These are phyloP conservation scores for Penicillium manginii DNA, from an alignment of 495 filamentous ascomycete species.

Conservation along the genomic window DNA sequence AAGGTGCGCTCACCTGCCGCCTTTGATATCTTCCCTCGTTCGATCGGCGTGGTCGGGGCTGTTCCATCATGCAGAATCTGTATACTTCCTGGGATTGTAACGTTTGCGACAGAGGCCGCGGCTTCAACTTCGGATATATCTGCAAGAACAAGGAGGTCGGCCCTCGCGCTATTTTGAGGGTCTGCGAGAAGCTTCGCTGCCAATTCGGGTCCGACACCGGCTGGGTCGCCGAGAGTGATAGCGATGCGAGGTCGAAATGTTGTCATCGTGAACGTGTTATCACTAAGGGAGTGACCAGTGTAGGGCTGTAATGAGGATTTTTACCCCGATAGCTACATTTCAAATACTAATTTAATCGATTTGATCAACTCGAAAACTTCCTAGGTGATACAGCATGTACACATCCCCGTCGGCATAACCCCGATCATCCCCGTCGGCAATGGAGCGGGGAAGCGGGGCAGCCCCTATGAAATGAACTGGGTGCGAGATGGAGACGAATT, in stretches of 20 bases:
- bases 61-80: conserved; percentile 11
- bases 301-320: background rate
- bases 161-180: conserved; percentile 6
- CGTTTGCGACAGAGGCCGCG: conserved; percentile 3
- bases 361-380: background rate
- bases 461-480: background rate
- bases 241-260: conserved; percentile 12
- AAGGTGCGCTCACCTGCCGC: conserved; percentile 8
- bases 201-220: conserved; percentile 14
- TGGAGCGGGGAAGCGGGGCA: background rate
- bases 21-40: conserved; percentile 13
- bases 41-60: conserved; percentile 1
- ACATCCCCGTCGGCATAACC: background rate
- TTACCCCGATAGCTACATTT: no score
- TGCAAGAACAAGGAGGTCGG: conserved; percentile 10
- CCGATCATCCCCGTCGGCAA: background rate
- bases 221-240: conserved; percentile 14
- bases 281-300: background rate
- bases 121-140: conserved; percentile 12
- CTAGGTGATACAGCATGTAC: background rate
- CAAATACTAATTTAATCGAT: no score
- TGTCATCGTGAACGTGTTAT: background rate
- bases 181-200: conserved; percentile 14
- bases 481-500: no score
- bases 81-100: conserved; percentile 7